Evolutionary conservation across 352 stramenopile genomes (phyloP).

Genomic region (Pythium guiyangense): DNA sequence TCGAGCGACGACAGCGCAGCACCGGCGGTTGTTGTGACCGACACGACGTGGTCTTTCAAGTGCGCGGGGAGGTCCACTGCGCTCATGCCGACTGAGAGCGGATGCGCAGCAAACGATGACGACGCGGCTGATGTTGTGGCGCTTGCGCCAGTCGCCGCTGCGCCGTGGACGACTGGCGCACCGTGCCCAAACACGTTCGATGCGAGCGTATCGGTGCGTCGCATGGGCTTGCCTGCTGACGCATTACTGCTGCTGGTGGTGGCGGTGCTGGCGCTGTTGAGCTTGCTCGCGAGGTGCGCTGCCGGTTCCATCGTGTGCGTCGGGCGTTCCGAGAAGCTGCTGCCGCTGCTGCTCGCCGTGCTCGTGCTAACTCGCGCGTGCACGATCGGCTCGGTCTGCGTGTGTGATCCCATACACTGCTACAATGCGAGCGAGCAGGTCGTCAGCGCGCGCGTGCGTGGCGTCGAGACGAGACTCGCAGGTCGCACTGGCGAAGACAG

Average conservation of each 20-base stretch:
- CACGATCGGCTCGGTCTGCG: conserved; percentile 10
- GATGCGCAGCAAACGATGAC: too few species aligned
- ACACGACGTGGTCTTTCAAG: conserved; percentile 52
- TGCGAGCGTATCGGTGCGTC: conserved; percentile 2
- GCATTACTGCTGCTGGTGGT: conserved; percentile 8
- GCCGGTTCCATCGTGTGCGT: conserved; percentile 43
- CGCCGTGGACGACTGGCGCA: neutral
- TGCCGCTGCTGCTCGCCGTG: conserved; percentile 11
- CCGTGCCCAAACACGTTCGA: neutral
- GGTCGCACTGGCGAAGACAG: neutral
- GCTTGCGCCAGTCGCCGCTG: too few species aligned
- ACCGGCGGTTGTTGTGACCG: conserved; percentile 9
- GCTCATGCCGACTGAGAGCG: conserved; percentile 9
- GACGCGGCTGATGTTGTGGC: too few species aligned
- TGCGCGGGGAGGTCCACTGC: conserved; percentile 49
- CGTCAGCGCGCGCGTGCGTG: too few species aligned
- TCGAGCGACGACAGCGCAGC: conserved; percentile 17
- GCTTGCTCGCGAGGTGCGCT: conserved; percentile 13
- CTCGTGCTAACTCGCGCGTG: conserved; percentile 6
- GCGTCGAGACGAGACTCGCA: neutral
- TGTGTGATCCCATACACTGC: conserved; percentile 12
- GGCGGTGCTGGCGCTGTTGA: neutral
- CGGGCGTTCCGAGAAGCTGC: conserved; percentile 16
- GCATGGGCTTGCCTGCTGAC: neutral
- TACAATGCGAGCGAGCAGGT: neutral